Evolutionary conservation across 768 basidiomycete species (phyloP), one percentile per base, ranked within the genome.

Genomic region (Lactifluus hygrophoroides): DNA sequence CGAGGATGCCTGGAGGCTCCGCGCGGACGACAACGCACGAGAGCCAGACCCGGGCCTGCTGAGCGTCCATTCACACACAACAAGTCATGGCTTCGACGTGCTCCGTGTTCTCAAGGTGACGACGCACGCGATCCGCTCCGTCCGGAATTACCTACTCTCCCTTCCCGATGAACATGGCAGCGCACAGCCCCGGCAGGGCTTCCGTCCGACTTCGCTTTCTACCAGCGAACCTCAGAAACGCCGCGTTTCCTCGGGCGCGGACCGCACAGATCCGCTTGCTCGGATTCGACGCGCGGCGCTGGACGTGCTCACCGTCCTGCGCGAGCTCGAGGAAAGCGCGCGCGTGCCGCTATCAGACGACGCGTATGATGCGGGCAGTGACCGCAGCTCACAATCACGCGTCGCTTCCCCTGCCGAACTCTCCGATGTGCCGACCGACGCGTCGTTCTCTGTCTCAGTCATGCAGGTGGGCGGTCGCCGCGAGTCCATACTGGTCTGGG

Each of bases 361-460:
- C 44, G 87, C 82, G n/a, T 91, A 90, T 65, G 89, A 91, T 66
- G 85, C 79, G 9, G 82, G 85, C 70, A 87, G 85, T 62, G 89
- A 90, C 51, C 84, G 78, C 35, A 63, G 64, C 54, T 64, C 62
- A 1, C 71, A 61, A 23, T 80, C 81, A 11, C 77, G 75, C 21
- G 71, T 74, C 32, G 66, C 75, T 25, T 81, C 80, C 30, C 80
- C 80, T 3, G 70, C 46, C 14, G 58, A 30, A 67, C 66, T 34
- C 49, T 63, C 49, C 68, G 61, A 68, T 46, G 67, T 65, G 6
- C 70, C 68, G 53, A 74, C 76, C 23, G 86, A 86, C 59, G 72
- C 78, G 54, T 80, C 84, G 5, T 77, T 88, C 57, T 81, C 85
- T 1, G 86, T 86, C 67, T 84, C 84, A 7, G 73, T 84, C 34